phyloP scores from a whole-genome alignment of 495 filamentous ascomycete genomes.

The Penicillium longicatenatum region DNA sequence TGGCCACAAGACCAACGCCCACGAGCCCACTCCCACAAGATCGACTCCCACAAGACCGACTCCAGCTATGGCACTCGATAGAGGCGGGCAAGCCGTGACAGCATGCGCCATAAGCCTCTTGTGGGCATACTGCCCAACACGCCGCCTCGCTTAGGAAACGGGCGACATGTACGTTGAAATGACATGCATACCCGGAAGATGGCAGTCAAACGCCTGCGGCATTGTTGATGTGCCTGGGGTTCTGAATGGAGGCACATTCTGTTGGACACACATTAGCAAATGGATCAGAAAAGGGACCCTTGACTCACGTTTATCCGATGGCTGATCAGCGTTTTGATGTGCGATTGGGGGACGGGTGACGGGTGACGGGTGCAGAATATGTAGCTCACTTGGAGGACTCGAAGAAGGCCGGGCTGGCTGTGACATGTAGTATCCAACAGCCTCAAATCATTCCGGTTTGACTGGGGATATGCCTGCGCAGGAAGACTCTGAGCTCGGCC shows the following conservation, averaged over 20 bases:
- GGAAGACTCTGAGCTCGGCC: too few species aligned
- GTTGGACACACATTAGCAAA: neutral
- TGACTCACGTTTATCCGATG: conserved; percentile 4
- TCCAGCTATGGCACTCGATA: neutral
- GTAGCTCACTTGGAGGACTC: too few species aligned
- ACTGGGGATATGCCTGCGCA: too few species aligned
- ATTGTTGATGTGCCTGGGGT: neutral
- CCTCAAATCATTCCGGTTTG: too few species aligned
- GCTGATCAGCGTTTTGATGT: conserved; percentile 3
- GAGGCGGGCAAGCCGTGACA: neutral
- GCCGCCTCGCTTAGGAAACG: neutral
- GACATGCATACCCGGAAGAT: neutral
- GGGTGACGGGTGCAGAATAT: conserved; percentile 1
- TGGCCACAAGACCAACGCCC: neutral
- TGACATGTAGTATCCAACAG: too few species aligned
- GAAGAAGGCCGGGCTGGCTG: too few species aligned
- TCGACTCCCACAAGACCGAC: neutral
- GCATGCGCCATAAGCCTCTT: neutral
- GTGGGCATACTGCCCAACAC: conserved; percentile 1
- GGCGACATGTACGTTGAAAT: neutral
- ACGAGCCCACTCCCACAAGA: neutral
- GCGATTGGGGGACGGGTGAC: neutral
- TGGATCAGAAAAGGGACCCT: neutral
- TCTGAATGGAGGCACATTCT: conserved; percentile 1
- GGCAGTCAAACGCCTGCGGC: neutral